Percentiles rank a stretch among this genome's conserved stretches.
Conservation (phyloP, 495 filamentous ascomycete species). For the Schizothecium vesticola region DNA sequence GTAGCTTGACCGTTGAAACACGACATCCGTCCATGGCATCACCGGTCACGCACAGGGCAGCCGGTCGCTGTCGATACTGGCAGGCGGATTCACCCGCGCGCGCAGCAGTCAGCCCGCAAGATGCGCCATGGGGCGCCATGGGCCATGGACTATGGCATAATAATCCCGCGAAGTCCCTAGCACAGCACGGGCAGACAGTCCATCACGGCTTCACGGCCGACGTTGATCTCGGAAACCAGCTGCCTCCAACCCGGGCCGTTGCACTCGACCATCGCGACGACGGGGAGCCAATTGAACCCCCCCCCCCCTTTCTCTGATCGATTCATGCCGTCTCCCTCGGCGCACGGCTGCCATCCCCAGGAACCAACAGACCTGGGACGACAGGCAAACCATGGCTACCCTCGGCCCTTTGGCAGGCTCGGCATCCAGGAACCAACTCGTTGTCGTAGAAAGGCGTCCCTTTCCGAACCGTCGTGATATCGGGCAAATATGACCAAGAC, state of each 20-base stretch:
- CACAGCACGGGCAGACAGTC: not conserved
- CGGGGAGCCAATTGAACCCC: no score
- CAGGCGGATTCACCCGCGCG: constrained; percentile 7
- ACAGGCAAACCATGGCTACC: not conserved
- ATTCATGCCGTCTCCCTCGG: not conserved
- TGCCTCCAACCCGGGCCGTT: not conserved
- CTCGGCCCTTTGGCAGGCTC: not conserved
- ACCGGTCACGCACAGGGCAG: not conserved
- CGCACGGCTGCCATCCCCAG: not conserved
- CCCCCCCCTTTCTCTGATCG: not conserved
- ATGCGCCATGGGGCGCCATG: not conserved
- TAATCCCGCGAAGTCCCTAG: not conserved
- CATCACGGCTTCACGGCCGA: not conserved
- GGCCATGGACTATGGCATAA: not conserved
- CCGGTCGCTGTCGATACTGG: no score
- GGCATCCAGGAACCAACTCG: not conserved
- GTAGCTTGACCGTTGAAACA: not conserved
- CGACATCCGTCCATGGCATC: not conserved
- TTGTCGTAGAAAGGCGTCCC: not conserved
- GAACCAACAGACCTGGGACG: not conserved
- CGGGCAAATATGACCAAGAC: not conserved
- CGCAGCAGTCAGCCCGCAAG: not conserved
- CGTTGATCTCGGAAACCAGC: not conserved
- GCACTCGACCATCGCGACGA: not conserved
- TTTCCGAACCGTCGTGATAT: not conserved